phyloP scores from a whole-genome alignment of 2,329 filamentous ascomycete genomes.

The Capronia epimyces region DNA sequence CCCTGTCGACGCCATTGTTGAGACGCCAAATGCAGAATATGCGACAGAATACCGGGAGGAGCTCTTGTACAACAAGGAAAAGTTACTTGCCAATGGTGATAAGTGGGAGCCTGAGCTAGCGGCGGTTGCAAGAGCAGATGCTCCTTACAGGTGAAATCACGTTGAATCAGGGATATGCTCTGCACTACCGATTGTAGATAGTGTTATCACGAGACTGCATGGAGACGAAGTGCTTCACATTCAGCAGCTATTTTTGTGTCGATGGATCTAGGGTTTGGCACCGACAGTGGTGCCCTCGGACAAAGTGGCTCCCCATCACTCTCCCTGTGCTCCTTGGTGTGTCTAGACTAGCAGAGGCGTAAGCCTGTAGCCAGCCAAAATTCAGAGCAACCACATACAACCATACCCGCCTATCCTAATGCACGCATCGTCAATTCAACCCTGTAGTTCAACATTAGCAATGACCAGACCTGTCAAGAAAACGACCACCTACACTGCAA shows the following conservation, averaged over 20 bases:
- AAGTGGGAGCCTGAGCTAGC: slow-evolving; percentile 98
- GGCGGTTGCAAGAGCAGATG: slow-evolving; percentile 83
- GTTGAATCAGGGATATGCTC: neutral
- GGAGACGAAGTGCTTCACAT: neutral
- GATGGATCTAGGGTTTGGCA: too few relatives aligned
- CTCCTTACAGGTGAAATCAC: slow-evolving; percentile 69
- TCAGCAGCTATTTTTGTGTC: too few relatives aligned
- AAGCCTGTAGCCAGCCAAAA: too few relatives aligned
- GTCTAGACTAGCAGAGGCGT: too few relatives aligned
- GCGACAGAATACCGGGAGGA: slow-evolving; percentile 81
- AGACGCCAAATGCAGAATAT: slow-evolving; percentile 69
- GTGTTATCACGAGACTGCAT: slow-evolving; percentile 6
- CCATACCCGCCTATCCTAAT: slow-evolving; percentile 33
- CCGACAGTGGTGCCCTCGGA: too few relatives aligned
- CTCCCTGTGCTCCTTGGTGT: too few relatives aligned
- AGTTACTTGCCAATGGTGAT: slow-evolving; percentile 80
- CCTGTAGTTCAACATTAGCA: slow-evolving; percentile 30
- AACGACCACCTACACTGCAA: slow-evolving; percentile 58
- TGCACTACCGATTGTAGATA: slow-evolving; percentile 18
- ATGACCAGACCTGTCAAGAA: neutral
- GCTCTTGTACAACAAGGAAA: slow-evolving; percentile 96
- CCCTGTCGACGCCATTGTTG: slow-evolving; percentile 90
- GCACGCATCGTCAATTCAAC: slow-evolving; percentile 46
- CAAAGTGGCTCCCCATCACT: too few relatives aligned
- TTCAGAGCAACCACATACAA: neutral